Conservation (phyloP, 495 filamentous ascomycete genomes). For the Penicillium roqueforti region DNA sequence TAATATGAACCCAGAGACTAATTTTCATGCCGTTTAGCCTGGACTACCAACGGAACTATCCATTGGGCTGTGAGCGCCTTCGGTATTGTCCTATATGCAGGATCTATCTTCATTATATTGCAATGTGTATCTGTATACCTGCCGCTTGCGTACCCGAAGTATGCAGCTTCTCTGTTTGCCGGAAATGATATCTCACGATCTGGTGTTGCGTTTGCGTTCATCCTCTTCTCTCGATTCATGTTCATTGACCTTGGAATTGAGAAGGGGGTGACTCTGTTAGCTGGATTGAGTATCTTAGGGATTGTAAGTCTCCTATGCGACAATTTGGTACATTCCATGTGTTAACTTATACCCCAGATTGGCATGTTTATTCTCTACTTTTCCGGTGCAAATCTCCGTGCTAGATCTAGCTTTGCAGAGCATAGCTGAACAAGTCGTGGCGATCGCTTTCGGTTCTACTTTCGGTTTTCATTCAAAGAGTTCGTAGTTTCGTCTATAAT, state of each 20-base stretch:
- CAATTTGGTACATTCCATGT: background rate
- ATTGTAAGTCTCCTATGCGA: background rate
- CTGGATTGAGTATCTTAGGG: background rate
- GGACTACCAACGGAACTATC: background rate
- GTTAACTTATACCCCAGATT: background rate
- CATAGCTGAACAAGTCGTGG: background rate
- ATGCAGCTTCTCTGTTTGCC: conserved; percentile 52
- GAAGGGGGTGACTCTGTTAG: background rate
- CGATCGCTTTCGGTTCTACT: background rate
- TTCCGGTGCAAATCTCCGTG: background rate
- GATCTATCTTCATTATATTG: conserved; percentile 39
- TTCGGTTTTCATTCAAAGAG: background rate
- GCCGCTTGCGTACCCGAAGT: conserved; percentile 51
- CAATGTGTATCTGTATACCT: conserved; percentile 56
- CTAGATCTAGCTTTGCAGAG: background rate
- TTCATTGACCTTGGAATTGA: conserved; percentile 3
- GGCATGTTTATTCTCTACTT: background rate
- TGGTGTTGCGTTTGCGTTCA: conserved; percentile 1
- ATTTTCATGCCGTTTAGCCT: background rate
- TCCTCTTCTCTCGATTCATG: conserved; percentile 3
- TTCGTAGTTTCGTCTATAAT: too few relatives aligned
- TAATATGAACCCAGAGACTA: background rate
- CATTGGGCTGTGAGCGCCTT: conserved; percentile 55
- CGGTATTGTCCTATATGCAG: conserved; percentile 47
- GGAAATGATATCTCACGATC: conserved; percentile 46